Percentiles rank a stretch among this genome's conserved stretches.
Conservation (phyloP, 2,329 filamentous ascomycete genomes). For the Aspergillus carbonarius region DNA sequence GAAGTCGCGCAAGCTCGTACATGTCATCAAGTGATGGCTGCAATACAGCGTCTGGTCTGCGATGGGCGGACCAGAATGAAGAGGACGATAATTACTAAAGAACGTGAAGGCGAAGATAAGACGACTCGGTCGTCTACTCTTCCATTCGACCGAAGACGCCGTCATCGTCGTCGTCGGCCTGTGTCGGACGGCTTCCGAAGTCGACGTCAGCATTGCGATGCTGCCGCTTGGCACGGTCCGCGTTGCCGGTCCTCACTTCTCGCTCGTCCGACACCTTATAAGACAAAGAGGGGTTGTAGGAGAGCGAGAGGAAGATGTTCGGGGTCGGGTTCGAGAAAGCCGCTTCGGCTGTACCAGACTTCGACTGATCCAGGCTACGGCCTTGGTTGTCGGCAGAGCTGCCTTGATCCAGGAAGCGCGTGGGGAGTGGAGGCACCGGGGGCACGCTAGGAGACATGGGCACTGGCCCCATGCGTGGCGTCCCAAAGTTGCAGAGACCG, state of each 20-base stretch:
- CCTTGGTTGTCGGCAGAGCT: constrained; percentile 64
- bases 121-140: constrained; percentile 56
- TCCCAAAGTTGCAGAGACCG: constrained; percentile 84
- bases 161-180: constrained; percentile 87
- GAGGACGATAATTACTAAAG: neutral
- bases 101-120: neutral
- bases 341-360: constrained; percentile 26
- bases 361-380: constrained; percentile 50
- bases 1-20: constrained; percentile 41
- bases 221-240: constrained; percentile 44
- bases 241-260: constrained; percentile 69
- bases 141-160: constrained; percentile 97
- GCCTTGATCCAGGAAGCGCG: constrained; percentile 68
- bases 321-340: constrained; percentile 38
- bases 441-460: constrained; percentile 71
- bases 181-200: constrained; percentile 45
- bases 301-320: constrained; percentile 43
- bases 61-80: constrained; percentile 2
- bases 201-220: constrained; percentile 37
- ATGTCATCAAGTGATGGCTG: constrained; percentile 32
- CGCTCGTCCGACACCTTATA: constrained; percentile 53
- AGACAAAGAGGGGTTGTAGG: constrained; percentile 46
- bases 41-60: constrained; percentile 14
- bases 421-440: constrained; percentile 82
- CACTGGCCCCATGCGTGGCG: constrained; percentile 65